Percentiles rank a stretch among this genome's conserved stretches.
Conservation (phyloP, 2,329 filamentous ascomycete species). For the Ceratocystis eucalypticola region DNA sequence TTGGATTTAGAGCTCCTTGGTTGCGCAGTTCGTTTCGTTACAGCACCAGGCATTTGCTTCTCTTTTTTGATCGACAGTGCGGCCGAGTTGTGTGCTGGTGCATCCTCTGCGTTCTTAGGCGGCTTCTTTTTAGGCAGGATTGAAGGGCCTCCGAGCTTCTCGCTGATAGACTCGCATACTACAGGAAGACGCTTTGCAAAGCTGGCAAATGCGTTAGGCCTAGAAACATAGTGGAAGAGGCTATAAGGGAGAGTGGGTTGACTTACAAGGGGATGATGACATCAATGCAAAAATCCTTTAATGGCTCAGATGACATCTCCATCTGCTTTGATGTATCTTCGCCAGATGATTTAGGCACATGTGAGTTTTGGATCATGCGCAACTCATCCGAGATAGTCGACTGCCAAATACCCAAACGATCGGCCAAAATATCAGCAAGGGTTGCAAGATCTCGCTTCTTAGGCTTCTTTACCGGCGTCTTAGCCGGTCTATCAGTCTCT, state of each 20-base stretch:
- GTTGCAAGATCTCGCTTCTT: slow-evolving; percentile 50
- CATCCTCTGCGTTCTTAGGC: slow-evolving; percentile 1
- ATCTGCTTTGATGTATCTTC: slow-evolving; percentile 29
- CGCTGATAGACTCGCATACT: slow-evolving; percentile 55
- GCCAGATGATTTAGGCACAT: slow-evolving; percentile 26
- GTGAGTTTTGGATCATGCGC: slow-evolving; percentile 37
- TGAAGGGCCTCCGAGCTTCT: slow-evolving; percentile 60
- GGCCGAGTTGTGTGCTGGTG: slow-evolving; percentile 33
- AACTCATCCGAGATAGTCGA: slow-evolving; percentile 53
- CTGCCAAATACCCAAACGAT: slow-evolving; percentile 74
- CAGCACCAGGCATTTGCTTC: slow-evolving; percentile 39
- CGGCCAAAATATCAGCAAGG: slow-evolving; percentile 59
- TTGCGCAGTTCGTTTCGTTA: slow-evolving; percentile 38
- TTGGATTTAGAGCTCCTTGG: slow-evolving; percentile 50
- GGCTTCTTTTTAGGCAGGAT: slow-evolving; percentile 29
- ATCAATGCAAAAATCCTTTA: slow-evolving; percentile 66
- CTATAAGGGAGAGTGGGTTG: too few species aligned
- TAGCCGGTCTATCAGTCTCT: slow-evolving; percentile 27
- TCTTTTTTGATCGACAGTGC: slow-evolving; percentile 32
- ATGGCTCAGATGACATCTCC: slow-evolving; percentile 42
- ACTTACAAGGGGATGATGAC: slow-evolving; percentile 67
- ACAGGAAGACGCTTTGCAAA: slow-evolving; percentile 65
- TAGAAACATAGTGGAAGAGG: neutral
- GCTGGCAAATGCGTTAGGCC: slow-evolving; percentile 33
- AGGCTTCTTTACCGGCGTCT: slow-evolving; percentile 38